Base-by-base conservation (phyloP, 768 basidiomycete species). In the Suillus clintonianus region DNA sequence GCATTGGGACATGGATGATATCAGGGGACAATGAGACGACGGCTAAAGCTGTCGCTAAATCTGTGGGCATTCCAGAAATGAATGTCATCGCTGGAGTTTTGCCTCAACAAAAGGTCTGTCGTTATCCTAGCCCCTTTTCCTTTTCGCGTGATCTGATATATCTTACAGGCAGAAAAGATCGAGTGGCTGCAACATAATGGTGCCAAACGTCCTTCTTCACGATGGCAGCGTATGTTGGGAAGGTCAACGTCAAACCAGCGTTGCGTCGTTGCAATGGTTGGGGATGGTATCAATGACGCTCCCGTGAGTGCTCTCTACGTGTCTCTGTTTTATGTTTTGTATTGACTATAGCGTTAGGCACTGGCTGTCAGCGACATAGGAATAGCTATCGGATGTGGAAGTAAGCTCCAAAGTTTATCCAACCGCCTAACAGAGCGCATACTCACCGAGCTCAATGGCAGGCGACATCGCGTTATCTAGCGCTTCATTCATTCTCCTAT, bases 31-130 rank as follows among this genome's bases (percentile, higher is more conserved):
- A 87, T 63, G 82, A 84, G 62, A 72, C 72, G 7, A 94, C 94
- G 0, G 92, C 91, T 0, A 77, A 77, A 56, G 89, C 92, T 19
- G 88, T 95, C 34, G 93, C 90, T 0, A 75, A 74, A 62, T 77
- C 75, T 61, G 86, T 92, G 2, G 91, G 91, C 5, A 90, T 95
- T 60, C 81, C 86, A 0, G 74, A 79, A 43, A 77, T 77, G 30
- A 87, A 91, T 66, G 89, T 95, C 50, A 86, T 89, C 60, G 92
- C 92, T 22, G 90, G 88, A 0, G 91, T 93, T 0, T 80, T 94
- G 4, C 94, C 94, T 4, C 88, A 92, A 53, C 89, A 91, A 68
- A 95, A 95, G 79, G 89, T 86, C 55, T 55, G 75, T 39, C 9
- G 2, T 37, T 36, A 4, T 22, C 24, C 48, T 5, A 22, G 8